phyloP scores from a whole-genome alignment of 2,329 filamentous ascomycete species.

The Pseudocercospora crystallina region DNA sequence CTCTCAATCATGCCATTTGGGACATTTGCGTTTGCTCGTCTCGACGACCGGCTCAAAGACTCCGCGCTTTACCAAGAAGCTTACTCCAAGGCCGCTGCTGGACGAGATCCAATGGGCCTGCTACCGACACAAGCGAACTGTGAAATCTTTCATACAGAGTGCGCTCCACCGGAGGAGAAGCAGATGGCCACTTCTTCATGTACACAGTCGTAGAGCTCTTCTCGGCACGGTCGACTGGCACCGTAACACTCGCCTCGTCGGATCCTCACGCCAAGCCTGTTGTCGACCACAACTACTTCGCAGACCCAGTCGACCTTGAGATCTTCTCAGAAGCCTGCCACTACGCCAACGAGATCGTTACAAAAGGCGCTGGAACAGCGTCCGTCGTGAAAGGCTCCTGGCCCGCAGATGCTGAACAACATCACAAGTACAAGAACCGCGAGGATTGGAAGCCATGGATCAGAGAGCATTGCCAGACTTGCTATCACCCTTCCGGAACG shows the following conservation, averaged over 20 bases:
- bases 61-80: constrained; percentile 55
- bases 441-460: constrained; percentile 6
- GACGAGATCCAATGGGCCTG: constrained; percentile 63
- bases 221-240: background rate
- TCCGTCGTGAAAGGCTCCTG: constrained; percentile 3
- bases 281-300: constrained; percentile 9
- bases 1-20: constrained; percentile 64
- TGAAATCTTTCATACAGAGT: constrained; percentile 62
- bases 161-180: constrained; percentile 7
- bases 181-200: constrained; percentile 6
- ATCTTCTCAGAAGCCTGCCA: constrained; percentile 3
- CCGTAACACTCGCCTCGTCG: constrained; percentile 1
- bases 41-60: constrained; percentile 57
- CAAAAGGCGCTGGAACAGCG: constrained; percentile 1
- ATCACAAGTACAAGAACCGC: constrained; percentile 1
- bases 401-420: background rate
- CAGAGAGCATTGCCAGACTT: constrained; percentile 17
- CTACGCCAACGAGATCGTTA: constrained; percentile 5
- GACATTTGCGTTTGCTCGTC: constrained; percentile 59
- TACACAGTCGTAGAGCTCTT: too few relatives aligned
- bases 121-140: constrained; percentile 57
- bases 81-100: constrained; percentile 35
- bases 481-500: constrained; percentile 58
- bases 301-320: constrained; percentile 5
- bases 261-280: background rate